Evolutionary conservation across 192 early-diverging fungal genomes (phyloP).

Genomic region (Paraglomus occultum): DNA sequence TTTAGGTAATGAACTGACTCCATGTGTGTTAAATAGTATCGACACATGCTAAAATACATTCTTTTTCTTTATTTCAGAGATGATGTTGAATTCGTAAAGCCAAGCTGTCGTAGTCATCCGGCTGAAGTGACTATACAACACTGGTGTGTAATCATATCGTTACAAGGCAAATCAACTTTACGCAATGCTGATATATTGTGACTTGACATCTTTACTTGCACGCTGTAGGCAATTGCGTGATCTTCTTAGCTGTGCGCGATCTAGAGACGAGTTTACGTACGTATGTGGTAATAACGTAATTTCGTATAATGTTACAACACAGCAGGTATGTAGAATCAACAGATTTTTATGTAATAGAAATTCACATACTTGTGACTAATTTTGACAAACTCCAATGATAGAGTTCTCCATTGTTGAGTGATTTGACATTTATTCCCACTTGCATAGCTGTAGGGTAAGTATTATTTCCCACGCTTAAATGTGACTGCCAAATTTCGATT

Average conservation of each 20-base stretch:
- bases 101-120: slow-evolving; percentile 63
- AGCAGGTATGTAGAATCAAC: slow-evolving; percentile 36
- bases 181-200: too few relatives aligned
- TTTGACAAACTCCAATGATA: slow-evolving; percentile 8
- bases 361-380: neutral
- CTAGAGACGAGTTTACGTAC: slow-evolving; percentile 74
- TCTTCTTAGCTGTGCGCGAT: slow-evolving; percentile 74
- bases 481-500: neutral
- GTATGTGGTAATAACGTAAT: slow-evolving; percentile 71
- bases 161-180: too few relatives aligned
- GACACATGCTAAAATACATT: too few relatives aligned
- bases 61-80: slow-evolving; percentile 36
- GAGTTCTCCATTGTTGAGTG: slow-evolving; percentile 44
- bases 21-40: too few relatives aligned
- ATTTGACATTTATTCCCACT: slow-evolving; percentile 75
- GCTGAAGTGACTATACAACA: slow-evolving; percentile 89
- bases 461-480: neutral
- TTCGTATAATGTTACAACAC: slow-evolving; percentile 57
- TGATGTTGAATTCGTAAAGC: slow-evolving; percentile 70
- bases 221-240: slow-evolving; percentile 85
- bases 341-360: slow-evolving; percentile 27
- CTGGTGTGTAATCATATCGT: slow-evolving; percentile 48
- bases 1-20: too few relatives aligned
- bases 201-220: too few relatives aligned
- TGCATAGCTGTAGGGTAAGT: slow-evolving; percentile 66